These are phyloP conservation scores for Parsonsia alboflavescens DNA, from an alignment of 257 asterid species.

Conservation along the genomic window DNA sequence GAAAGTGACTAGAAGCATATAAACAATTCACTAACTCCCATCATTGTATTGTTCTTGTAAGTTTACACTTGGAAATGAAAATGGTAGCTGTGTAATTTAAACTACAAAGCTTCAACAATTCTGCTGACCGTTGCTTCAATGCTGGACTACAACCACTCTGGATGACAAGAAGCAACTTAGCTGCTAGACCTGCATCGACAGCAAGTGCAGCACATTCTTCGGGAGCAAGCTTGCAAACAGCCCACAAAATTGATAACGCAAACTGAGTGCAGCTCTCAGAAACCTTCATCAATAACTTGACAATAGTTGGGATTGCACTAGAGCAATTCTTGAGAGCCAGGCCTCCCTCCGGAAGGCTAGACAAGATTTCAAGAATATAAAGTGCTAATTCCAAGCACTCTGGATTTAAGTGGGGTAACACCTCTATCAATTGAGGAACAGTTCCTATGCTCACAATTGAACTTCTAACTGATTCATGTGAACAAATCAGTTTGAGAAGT, in stretches of 20 bases:
- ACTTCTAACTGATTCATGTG: conserved; percentile 34
- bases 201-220: conserved; percentile 60
- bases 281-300: conserved; percentile 49
- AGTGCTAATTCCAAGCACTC: conserved; percentile 54
- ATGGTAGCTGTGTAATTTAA: conserved; percentile 53
- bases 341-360: conserved; percentile 48
- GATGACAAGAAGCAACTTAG: conserved; percentile 69
- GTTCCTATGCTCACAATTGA: conserved; percentile 57
- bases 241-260: conserved; percentile 52
- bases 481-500: conserved; percentile 51
- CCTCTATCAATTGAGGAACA: conserved; percentile 49
- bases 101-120: conserved; percentile 71
- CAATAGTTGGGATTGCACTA: conserved; percentile 40
- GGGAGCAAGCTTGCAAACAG: conserved; percentile 51
- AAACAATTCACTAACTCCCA: conserved; percentile 11
- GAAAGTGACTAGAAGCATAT: conserved; percentile 1
- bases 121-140: conserved; percentile 60
- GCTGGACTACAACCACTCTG: conserved; percentile 58
- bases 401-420: conserved; percentile 35
- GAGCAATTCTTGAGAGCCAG: conserved; percentile 57
- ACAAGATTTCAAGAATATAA: conserved; percentile 40
- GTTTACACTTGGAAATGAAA: conserved; percentile 68
- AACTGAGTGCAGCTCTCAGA: conserved; percentile 57
- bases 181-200: conserved; percentile 67
- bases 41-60: conserved; percentile 66